Evolutionary conservation across 192 early-diverging fungal genomes (phyloP).

Genomic region (Coemansia sp.): DNA sequence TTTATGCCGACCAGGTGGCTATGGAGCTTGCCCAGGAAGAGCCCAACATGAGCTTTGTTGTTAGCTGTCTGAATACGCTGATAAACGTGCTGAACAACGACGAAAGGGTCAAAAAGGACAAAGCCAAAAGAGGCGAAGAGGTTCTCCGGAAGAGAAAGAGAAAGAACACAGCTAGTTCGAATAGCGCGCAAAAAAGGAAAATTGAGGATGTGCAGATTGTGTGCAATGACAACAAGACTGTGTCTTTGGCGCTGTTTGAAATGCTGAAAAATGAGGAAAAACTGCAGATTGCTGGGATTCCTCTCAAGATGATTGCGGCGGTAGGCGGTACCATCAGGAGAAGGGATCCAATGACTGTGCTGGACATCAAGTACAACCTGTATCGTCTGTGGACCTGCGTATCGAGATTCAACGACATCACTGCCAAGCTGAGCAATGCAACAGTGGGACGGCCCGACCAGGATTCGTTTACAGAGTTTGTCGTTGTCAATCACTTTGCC

Average conservation of each 20-base stretch:
- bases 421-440: slow-evolving; percentile 6
- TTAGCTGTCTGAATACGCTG: slow-evolving; percentile 11
- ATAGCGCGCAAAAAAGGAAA: neutral
- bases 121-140: neutral
- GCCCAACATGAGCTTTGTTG: slow-evolving; percentile 2
- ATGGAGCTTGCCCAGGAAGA: slow-evolving; percentile 5
- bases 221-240: slow-evolving; percentile 21
- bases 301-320: slow-evolving; percentile 40
- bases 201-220: slow-evolving; percentile 10
- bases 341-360: neutral
- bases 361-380: slow-evolving; percentile 43
- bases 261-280: slow-evolving; percentile 44
- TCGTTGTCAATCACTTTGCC: slow-evolving; percentile 34
- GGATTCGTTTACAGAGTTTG: slow-evolving; percentile 38
- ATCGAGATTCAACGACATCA: slow-evolving; percentile 11
- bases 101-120: neutral
- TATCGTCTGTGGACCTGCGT: slow-evolving; percentile 54
- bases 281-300: slow-evolving; percentile 37
- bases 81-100: slow-evolving; percentile 10
- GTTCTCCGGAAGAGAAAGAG: slow-evolving; percentile 24
- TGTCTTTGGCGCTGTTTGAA: slow-evolving; percentile 37
- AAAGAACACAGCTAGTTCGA: neutral
- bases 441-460: neutral
- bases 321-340: slow-evolving; percentile 37
- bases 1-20: slow-evolving; percentile 3